Evolutionary conservation across 2,329 filamentous ascomycete species (phyloP).

Genomic region (Cordyceps cicadae): DNA sequence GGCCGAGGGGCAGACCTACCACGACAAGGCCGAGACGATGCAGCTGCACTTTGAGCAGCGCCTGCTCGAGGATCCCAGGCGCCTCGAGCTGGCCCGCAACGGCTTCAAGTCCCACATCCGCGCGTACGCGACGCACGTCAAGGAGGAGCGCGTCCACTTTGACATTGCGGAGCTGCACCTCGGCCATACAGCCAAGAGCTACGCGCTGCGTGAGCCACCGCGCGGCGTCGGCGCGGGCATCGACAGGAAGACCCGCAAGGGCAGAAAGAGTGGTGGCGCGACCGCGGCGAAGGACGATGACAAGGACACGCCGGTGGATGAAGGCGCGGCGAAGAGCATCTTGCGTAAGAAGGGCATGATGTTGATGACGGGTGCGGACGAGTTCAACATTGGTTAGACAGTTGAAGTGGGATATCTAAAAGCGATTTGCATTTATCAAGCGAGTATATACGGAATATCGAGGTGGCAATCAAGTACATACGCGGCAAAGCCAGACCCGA

Average conservation of each 20-base stretch:
- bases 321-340: constrained; percentile 31
- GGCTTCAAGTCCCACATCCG: constrained; percentile 89
- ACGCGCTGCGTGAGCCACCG: constrained; percentile 80
- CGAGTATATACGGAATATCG: background rate
- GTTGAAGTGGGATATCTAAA: background rate
- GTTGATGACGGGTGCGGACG: constrained; percentile 54
- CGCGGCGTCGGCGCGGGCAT: constrained; percentile 64
- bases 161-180: constrained; percentile 87
- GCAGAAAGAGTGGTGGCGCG: constrained; percentile 4
- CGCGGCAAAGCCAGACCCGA: background rate
- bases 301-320: constrained; percentile 28
- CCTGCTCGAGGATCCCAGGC: constrained; percentile 51
- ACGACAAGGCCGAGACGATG: constrained; percentile 46
- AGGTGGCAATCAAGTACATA: background rate
- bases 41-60: constrained; percentile 54
- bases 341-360: constrained; percentile 55
- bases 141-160: constrained; percentile 77
- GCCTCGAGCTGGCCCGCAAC: constrained; percentile 72
- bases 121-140: constrained; percentile 89
- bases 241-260: constrained; percentile 32
- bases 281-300: constrained; percentile 30
- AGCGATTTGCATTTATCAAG: constrained; percentile 10
- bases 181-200: constrained; percentile 89
- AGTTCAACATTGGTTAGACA: constrained; percentile 59
- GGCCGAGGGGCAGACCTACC: constrained; percentile 34